These are phyloP conservation scores for Aquanectria penicillioides DNA, from an alignment of 2,329 filamentous ascomycete species.

Conservation along the genomic window DNA sequence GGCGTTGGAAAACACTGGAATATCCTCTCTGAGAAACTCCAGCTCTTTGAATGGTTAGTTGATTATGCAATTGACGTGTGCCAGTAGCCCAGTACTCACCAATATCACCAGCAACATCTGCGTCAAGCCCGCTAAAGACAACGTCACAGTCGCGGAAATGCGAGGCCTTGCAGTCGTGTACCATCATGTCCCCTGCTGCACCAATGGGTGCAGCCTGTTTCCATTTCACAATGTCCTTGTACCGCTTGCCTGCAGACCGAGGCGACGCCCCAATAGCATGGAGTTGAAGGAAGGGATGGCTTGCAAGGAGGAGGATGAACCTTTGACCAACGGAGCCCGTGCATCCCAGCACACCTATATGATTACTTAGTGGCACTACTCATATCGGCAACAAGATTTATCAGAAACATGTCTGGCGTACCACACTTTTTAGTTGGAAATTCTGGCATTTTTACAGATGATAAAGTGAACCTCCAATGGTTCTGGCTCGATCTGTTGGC, in stretches of 20 bases:
- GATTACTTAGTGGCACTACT: slow-evolving; percentile 22
- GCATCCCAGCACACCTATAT: slow-evolving; percentile 80
- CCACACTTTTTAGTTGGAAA: slow-evolving; percentile 69
- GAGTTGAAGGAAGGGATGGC: slow-evolving; percentile 87
- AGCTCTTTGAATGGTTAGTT: slow-evolving; percentile 67
- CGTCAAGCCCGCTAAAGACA: slow-evolving; percentile 91
- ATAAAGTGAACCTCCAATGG: too few species aligned
- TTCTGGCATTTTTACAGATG: slow-evolving; percentile 46
- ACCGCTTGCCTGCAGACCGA: slow-evolving; percentile 90
- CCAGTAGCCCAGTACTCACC: slow-evolving; percentile 61
- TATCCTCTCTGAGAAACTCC: slow-evolving; percentile 87
- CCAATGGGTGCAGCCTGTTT: slow-evolving; percentile 90
- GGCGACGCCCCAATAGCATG: slow-evolving; percentile 92
- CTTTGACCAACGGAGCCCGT: slow-evolving; percentile 95
- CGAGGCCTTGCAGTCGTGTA: slow-evolving; percentile 83
- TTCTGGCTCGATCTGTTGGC: too few species aligned
- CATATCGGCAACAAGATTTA: too few species aligned
- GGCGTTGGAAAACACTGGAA: slow-evolving; percentile 95
- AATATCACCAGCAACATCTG: slow-evolving; percentile 90
- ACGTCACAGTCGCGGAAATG: slow-evolving; percentile 91
- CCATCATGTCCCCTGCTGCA: slow-evolving; percentile 79
- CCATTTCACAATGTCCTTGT: slow-evolving; percentile 93
- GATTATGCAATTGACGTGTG: background rate
- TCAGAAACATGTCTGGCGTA: slow-evolving; percentile 45
- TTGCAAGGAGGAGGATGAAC: slow-evolving; percentile 90